Evolutionary conservation across 2,329 filamentous ascomycete species (phyloP).

Genomic region (Elsinoe fawcettii): DNA sequence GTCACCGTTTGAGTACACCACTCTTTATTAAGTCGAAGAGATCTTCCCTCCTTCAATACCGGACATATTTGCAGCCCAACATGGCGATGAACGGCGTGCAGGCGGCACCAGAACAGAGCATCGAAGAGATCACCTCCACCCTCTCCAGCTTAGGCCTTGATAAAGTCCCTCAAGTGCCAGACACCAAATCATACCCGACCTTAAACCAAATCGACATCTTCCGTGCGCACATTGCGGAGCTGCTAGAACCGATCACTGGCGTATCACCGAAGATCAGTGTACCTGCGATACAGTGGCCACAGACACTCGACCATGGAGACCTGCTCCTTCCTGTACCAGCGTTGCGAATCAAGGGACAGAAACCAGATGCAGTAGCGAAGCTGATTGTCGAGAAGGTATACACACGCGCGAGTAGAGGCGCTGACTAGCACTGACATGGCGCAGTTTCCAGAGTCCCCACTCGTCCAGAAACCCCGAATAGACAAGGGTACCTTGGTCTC

Average conservation of each 20-base stretch:
- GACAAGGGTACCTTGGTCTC: slow-evolving; percentile 59
- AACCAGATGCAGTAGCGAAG: slow-evolving; percentile 48
- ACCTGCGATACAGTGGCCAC: slow-evolving; percentile 68
- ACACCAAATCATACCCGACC: slow-evolving; percentile 48
- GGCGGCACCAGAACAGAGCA: slow-evolving; percentile 9
- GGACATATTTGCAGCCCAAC: background rate
- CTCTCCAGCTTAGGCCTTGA: slow-evolving; percentile 33
- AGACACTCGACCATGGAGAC: slow-evolving; percentile 74
- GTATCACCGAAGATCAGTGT: slow-evolving; percentile 66
- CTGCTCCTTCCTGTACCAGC: slow-evolving; percentile 70
- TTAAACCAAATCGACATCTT: slow-evolving; percentile 74
- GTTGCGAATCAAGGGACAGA: slow-evolving; percentile 63
- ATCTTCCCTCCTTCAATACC: background rate
- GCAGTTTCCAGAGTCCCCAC: slow-evolving; percentile 66
- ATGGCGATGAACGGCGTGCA: slow-evolving; percentile 6
- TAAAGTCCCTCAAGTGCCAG: slow-evolving; percentile 33
- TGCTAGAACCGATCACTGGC: slow-evolving; percentile 60
- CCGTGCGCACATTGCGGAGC: slow-evolving; percentile 64
- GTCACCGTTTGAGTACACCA: background rate
- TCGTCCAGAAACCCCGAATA: slow-evolving; percentile 62
- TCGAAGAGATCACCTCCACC: slow-evolving; percentile 31
- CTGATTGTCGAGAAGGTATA: slow-evolving; percentile 45
- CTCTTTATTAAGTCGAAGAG: background rate
- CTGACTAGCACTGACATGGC: background rate
- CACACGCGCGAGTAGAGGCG: background rate